These are phyloP conservation scores for Tylopilus sp. DNA, from an alignment of 768 basidiomycete genomes.

Conservation along the genomic window DNA sequence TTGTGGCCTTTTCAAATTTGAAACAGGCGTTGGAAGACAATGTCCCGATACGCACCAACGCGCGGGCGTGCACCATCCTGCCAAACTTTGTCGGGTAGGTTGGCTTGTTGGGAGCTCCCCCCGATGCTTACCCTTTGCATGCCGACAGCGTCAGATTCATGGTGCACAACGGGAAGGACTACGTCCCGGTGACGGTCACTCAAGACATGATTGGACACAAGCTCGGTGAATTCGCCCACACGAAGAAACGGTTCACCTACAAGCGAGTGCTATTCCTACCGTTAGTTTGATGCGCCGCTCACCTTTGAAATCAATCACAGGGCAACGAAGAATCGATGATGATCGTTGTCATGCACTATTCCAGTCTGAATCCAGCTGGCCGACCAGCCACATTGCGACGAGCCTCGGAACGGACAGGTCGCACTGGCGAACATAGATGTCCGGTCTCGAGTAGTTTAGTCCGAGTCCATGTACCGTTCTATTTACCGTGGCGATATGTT, in stretches of 20 bases:
- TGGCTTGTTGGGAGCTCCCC: background rate
- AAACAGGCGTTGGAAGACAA: constrained; percentile 76
- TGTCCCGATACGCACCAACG: constrained; percentile 84
- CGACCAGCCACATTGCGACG: background rate
- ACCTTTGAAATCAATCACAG: constrained; percentile 18
- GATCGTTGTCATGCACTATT: background rate
- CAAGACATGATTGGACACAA: constrained; percentile 99
- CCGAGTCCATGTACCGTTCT: background rate
- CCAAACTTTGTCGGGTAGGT: constrained; percentile 94
- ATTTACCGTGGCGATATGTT: constrained; percentile 29
- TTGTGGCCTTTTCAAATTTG: constrained; percentile 89
- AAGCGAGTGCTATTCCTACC: constrained; percentile 52
- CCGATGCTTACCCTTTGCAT: background rate
- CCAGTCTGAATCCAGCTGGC: background rate
- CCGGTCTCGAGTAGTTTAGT: no score
- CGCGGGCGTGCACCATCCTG: constrained; percentile 86
- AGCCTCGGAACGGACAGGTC: no score
- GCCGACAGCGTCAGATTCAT: constrained; percentile 70
- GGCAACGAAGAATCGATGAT: constrained; percentile 39
- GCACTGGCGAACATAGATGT: no score
- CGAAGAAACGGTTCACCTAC: constrained; percentile 82
- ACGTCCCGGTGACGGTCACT: constrained; percentile 79
- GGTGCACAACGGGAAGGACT: constrained; percentile 94
- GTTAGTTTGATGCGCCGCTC: background rate
- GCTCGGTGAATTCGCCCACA: constrained; percentile 90